Base-by-base conservation (phyloP, 2,329 filamentous ascomycete species). In the Trichophaea hybrida region DNA sequence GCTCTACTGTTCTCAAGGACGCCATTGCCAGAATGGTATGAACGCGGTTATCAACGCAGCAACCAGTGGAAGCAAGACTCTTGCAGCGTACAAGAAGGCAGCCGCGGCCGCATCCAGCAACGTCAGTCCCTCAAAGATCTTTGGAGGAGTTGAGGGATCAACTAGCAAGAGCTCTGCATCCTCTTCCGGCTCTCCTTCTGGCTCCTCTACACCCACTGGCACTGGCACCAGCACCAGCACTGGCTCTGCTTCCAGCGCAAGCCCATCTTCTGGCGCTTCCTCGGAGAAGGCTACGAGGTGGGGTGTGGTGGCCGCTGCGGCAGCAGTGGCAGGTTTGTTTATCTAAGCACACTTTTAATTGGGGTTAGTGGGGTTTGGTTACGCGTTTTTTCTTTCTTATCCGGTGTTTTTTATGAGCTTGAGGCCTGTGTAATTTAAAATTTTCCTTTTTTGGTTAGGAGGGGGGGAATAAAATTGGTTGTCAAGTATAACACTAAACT, bases 1-100 rank as follows among this genome's bases (percentile, higher is more conserved):
- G 68, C 62, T 77, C 35, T 53, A 79, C 67, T 80, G 77, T 59
- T 75, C 76, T 0, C 74, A 74, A 1, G 73, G 70, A 0, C 73
- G 73, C 2, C 77, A 79, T 60, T 79, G 77, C 49, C 74, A 77
- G 65, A 67, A 67, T 6, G 77, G 77, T 6, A 78, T 79, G 71
- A 73, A 76, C 34, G 74, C 77, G 70, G 72, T 77, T 5, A 73
- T 80, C 37, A 80, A 80, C 60, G 73, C 50, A 7, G 2, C 50
- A 2, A 12, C 24, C 6, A 44, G 12, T 3, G 40, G 40, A 12
- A 5, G 3, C 7, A 53, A 53, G 31, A 53, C 15, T 1, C 17
- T 53, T 6, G 32, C 50, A 10, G 10, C 50, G 4, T 53, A 32
- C 50, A 34, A n/a, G 15, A 12, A 12, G 7, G 50, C 50, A 7